These are phyloP conservation scores for Catunica adiposa DNA, from an alignment of 2,329 filamentous ascomycete species.

Conservation along the genomic window DNA sequence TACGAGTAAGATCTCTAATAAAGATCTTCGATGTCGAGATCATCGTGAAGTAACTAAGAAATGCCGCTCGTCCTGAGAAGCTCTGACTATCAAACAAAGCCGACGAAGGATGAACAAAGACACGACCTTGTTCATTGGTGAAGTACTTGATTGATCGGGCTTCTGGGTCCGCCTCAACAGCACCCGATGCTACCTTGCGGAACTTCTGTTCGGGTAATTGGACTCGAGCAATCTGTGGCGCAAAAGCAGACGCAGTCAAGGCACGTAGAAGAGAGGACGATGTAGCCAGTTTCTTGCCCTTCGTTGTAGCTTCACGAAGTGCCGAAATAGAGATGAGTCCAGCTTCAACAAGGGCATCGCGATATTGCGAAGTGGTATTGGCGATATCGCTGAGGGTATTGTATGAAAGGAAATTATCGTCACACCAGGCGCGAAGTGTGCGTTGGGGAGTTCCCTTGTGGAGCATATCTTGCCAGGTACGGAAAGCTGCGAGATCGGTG, in stretches of 20 bases:
- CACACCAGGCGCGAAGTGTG: conserved; percentile 61
- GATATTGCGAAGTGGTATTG: conserved; percentile 72
- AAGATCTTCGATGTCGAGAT: conserved; percentile 89
- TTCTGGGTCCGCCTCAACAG: conserved; percentile 85
- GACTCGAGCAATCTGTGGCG: conserved; percentile 80
- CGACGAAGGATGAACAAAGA: conserved; percentile 85
- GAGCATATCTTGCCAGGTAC: conserved; percentile 60
- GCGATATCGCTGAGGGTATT: conserved; percentile 78
- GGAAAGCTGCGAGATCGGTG: conserved; percentile 70
- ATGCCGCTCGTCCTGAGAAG: conserved; percentile 59
- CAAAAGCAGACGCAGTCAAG: conserved; percentile 55
- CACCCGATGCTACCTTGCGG: conserved; percentile 67
- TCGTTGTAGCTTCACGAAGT: neutral
- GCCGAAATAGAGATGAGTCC: conserved; percentile 46
- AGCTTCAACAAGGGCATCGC: conserved; percentile 69
- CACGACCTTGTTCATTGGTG: conserved; percentile 65
- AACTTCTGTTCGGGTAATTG: conserved; percentile 95
- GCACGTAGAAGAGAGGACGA: conserved; percentile 43
- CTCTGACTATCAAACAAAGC: conserved; percentile 70
- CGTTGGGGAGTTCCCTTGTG: conserved; percentile 41
- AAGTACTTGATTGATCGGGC: conserved; percentile 87
- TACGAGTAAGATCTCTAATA: conserved; percentile 75
- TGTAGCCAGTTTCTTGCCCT: conserved; percentile 19
- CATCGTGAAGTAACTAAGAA: conserved; percentile 80
- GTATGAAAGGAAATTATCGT: conserved; percentile 66